Conservation (phyloP, 108 stramenopile genomes). For the Aurantiochytrium sp. region DNA sequence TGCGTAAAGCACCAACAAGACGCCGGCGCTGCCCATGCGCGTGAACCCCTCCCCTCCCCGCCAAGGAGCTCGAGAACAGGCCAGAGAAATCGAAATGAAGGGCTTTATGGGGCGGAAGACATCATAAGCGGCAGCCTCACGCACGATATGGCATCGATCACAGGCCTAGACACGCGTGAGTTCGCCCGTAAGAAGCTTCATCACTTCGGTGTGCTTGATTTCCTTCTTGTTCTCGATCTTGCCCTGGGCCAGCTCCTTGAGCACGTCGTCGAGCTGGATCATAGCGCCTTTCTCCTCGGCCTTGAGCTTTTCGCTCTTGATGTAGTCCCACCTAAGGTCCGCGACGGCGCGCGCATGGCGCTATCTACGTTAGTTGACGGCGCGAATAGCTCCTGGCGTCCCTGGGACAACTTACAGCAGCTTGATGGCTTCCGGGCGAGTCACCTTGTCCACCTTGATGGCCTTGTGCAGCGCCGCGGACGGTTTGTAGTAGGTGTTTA, state of each 20-base stretch:
- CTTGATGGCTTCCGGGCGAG: not conserved
- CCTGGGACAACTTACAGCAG: not conserved
- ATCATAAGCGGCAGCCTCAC: no score
- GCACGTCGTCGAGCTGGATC: not conserved
- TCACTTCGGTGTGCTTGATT: not conserved
- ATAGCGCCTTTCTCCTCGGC: not conserved
- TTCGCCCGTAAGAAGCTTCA: not conserved
- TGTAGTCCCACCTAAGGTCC: not conserved
- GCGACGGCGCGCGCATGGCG: no score
- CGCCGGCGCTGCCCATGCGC: no score
- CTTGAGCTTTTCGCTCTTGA: not conserved
- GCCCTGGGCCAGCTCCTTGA: not conserved
- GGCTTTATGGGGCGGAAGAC: no score
- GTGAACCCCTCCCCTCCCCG: no score
- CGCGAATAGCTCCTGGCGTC: not conserved
- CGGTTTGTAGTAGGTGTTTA: not conserved
- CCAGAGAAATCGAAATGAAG: no score
- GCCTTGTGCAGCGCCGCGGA: not conserved
- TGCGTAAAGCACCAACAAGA: no score
- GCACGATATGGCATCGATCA: no score
- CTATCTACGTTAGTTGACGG: no score
- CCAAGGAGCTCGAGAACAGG: no score
- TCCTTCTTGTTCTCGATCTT: not conserved
- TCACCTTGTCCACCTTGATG: not conserved
- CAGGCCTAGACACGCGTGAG: not conserved